Base-by-base conservation (phyloP, 768 basidiomycete species). In the Xerocomellus amylosporus region DNA sequence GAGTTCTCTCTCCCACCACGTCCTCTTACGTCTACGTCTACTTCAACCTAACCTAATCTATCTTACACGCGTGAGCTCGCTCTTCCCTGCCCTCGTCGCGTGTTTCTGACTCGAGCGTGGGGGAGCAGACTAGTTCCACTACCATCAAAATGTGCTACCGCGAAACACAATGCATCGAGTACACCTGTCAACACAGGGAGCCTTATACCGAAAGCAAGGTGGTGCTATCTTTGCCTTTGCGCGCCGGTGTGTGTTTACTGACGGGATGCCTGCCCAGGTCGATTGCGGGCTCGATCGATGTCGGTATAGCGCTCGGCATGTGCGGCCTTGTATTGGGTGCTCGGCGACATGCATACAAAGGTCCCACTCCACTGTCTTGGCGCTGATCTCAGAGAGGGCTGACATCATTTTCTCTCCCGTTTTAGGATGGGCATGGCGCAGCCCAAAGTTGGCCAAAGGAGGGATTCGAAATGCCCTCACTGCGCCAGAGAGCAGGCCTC, bases 281-380 rank as follows among this genome's bases (percentile, higher is more conserved):
- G 78, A 80, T 57, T 80, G 79, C 50, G 58, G 64, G 30, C 69
- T 69, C 40, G 53, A 54, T 55, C 62, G 55, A 41, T 80, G 79
- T 57, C 74, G 78, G 46, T 80, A 80, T 55, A 80, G 78, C 51
- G 53, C 65, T 7, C 42, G 51, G 9, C 79, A 80, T 55, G 47
- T 51, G 26, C 48, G 63, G 10, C 60, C 69, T 8, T 77, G 79
- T 57, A 36, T 54, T 10, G 68, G 61, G 15, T 80, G 79, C 46
- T 5, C 71, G 20, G 51, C 68, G 44, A 77, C 72, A 7, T 80
- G 79, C 58, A 55, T 28, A 24, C 77, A 78, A 63, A 70, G 67
- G 79, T 79, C 45, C 26, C 12, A 24, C 31, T 46, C 31, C 51
- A 34, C 10, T 10, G n/a, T 30, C 30, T 10, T 12, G 34, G 34